Conservation (phyloP, 352 stramenopile genomes). For the Thalassiosira livingstoniorum region DNA sequence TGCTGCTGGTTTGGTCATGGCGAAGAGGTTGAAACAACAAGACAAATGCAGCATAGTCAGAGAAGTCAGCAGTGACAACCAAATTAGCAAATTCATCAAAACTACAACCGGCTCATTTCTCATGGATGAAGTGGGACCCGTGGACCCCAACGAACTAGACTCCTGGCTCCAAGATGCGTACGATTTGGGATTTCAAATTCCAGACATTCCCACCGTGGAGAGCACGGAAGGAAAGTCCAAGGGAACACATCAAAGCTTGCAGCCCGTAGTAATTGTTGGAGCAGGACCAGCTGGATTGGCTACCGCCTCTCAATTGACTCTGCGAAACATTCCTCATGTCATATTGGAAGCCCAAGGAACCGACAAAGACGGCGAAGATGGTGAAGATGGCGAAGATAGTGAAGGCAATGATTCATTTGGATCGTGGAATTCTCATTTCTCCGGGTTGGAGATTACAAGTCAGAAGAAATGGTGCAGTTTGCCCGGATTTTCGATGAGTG, state of each 20-base stretch:
- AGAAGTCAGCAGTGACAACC: no score
- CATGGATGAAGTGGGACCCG: slow-evolving; percentile 63
- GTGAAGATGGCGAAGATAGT: no score
- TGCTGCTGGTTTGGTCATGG: slow-evolving; percentile 56
- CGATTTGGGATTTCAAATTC: slow-evolving; percentile 55
- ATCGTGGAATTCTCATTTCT: slow-evolving; percentile 62
- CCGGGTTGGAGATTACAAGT: slow-evolving; percentile 56
- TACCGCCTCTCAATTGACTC: slow-evolving; percentile 49
- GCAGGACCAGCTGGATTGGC: slow-evolving; percentile 52
- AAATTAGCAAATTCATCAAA: no score
- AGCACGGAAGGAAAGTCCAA: not conserved
- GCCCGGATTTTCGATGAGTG: slow-evolving; percentile 52
- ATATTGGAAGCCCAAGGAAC: slow-evolving; percentile 57
- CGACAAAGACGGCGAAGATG: no score
- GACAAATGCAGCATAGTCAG: no score
- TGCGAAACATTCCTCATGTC: slow-evolving; percentile 52
- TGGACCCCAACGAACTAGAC: slow-evolving; percentile 64
- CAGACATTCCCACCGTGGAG: slow-evolving; percentile 33
- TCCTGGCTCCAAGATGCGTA: slow-evolving; percentile 61
- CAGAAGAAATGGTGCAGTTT: slow-evolving; percentile 69
- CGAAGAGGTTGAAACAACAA: slow-evolving; percentile 34
- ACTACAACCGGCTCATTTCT: no score
- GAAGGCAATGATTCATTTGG: slow-evolving; percentile 51
- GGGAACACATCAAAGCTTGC: not conserved
- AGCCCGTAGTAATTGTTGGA: slow-evolving; percentile 59